Conservation (phyloP, 164 flowering plant species). For the Macadamia tetraphylla region DNA sequence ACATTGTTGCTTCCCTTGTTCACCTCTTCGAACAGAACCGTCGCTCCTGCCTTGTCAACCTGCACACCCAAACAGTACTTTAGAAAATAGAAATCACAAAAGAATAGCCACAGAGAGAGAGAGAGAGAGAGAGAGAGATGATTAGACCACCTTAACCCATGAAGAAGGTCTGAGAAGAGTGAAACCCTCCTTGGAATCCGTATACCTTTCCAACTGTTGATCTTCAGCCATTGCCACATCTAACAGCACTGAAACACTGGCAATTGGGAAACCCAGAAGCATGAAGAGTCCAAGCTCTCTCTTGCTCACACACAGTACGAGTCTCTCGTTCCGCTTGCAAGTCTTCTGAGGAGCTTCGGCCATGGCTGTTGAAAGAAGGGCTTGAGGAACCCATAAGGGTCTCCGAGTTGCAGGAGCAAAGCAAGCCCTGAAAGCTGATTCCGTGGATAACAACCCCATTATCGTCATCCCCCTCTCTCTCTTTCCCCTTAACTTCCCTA, state of each 20-base stretch:
- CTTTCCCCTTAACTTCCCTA: not conserved
- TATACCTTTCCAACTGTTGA: conserved; percentile 51
- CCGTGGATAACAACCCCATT: not conserved
- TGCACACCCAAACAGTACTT: conserved; percentile 9
- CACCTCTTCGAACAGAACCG: conserved; percentile 69
- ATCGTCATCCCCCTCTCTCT: not conserved
- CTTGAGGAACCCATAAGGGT: not conserved
- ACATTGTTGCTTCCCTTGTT: conserved; percentile 61
- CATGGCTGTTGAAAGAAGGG: not conserved
- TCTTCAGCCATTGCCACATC: conserved; percentile 16
- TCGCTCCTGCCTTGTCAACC: conserved; percentile 96
- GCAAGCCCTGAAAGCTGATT: not conserved
- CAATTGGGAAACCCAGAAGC: not conserved
- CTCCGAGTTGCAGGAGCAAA: not conserved
- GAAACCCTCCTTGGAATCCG: conserved; percentile 66
- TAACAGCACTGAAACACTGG: conserved; percentile 18
- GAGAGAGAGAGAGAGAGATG: not conserved
- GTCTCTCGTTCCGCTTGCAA: not conserved
- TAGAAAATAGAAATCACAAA: not conserved
- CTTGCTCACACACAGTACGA: conserved; percentile 15
- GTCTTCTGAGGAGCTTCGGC: not conserved
- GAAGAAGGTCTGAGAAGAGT: conserved; percentile 83
- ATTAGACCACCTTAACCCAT: conserved; percentile 55
- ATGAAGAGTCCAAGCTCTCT: conserved; percentile 20
- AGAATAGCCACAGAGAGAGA: conserved; percentile 1